These are phyloP conservation scores for Trichoderma guizhouense DNA, from an alignment of 2,329 filamentous ascomycete species.

Conservation along the genomic window DNA sequence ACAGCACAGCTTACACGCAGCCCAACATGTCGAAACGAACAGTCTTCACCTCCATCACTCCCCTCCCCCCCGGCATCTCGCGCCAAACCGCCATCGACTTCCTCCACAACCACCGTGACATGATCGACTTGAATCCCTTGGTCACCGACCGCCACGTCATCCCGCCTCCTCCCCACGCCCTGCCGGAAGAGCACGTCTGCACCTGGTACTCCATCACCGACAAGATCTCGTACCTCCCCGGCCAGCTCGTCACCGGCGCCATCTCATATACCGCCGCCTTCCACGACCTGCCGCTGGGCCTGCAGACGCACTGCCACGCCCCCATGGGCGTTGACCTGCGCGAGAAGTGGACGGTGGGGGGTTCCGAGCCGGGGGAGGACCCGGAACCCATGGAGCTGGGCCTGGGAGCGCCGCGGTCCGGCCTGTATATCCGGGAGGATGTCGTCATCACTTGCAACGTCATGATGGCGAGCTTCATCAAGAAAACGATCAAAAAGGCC, in stretches of 20 bases:
- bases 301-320: constrained; percentile 82
- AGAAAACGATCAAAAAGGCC: constrained; percentile 75
- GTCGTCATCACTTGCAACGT: constrained; percentile 77
- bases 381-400: constrained; percentile 63
- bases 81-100: constrained; percentile 70
- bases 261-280: constrained; percentile 80
- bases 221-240: constrained; percentile 70
- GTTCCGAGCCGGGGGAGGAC: constrained; percentile 67
- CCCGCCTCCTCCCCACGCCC: constrained; percentile 62
- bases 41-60: constrained; percentile 74
- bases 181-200: constrained; percentile 67
- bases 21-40: constrained; percentile 63
- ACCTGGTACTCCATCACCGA: constrained; percentile 80
- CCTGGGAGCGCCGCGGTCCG: constrained; percentile 60
- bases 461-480: constrained; percentile 72
- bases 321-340: constrained; percentile 77
- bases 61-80: constrained; percentile 65
- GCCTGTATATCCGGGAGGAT: constrained; percentile 81
- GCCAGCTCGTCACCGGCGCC: constrained; percentile 60
- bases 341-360: constrained; percentile 73
- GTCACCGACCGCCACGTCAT: constrained; percentile 70
- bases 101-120: constrained; percentile 73
- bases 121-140: constrained; percentile 86
- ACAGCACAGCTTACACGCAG: neutral
- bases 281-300: constrained; percentile 65